Base-by-base conservation (phyloP, 192 early-diverging fungal genomes). In the Spinellus fusiger region DNA sequence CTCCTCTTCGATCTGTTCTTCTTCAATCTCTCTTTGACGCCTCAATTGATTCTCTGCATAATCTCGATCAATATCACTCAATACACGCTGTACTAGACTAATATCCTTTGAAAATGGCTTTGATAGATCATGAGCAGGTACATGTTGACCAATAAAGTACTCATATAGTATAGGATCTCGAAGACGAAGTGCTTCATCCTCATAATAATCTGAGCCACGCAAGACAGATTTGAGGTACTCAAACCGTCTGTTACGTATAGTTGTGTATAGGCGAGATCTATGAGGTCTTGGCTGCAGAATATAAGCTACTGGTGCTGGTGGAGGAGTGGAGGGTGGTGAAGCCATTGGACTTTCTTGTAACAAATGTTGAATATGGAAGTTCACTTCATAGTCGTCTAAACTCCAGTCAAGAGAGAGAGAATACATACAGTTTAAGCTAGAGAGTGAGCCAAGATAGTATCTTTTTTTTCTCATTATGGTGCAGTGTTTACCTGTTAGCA, bases 151-250 rank as follows among this genome's bases (percentile, higher is more conserved):
- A 33, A 78, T 66, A 37, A 75, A 75, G 22, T 75, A 40, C 40
- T 78, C 66, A 32, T 72, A 78, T 20, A 78, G 35, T 25, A 34
- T 22, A n/a, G 76, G 76, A 51, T 75, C 76, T 47, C 76, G 53
- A 25, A 60, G 9, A 40, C 61, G 73, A 25, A 78, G 69, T 13
- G 65, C 49, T 61, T 72, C 66, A 33, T 74, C 69, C 18, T 44
- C 35, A 50, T 75, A 75, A 60, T 78, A 78, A n/a, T 58, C 57
- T 0, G 69, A 56, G 38, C 58, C 23, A 6, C 64, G 62, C 28
- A 78, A 61, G 12, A 62, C 49, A 1, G 47, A 50, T 6, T 60
- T 52, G 8, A 78, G 53, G 37, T 75, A 78, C 9, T 60, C 44
- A 46, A 47, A 71, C n/a, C 76, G 65, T 20, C 76, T 50, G 28